Base-by-base conservation (phyloP, 2,329 filamentous ascomycete genomes). In the Cytospora piceicola region DNA sequence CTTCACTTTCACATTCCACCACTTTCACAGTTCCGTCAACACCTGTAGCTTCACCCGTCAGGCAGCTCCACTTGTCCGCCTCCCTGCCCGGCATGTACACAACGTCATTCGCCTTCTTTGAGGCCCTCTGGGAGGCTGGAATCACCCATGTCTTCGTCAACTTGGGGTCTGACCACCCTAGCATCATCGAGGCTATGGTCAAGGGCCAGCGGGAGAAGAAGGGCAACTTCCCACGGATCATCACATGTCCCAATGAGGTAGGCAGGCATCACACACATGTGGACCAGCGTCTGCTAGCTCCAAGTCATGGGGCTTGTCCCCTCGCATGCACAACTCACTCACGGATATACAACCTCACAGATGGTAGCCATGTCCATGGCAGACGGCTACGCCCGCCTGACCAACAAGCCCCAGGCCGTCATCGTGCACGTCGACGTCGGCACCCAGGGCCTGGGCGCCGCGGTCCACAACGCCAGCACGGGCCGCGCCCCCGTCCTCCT, bases 21-120 rank as follows among this genome's bases (percentile, higher is more conserved):
- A 20, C 22, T n/a, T 7, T n/a, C 1, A 20, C 39, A n/a, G 20
- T 2, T n/a, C 20, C 17, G 39, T n/a, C 39, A 42, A 9, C 20
- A n/a, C 39, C 39, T 17, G 17, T 8, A 12, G 39, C 39, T 7
- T 4, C 53, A 27, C 8, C 36, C 24, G 15, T 2, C 30, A 65
- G 66, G 42, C 11, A 42, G 3, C 29, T 61, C 9, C 63, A 65
- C 55, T 55, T 36, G 14, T 51, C 66, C 27, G 51, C 58, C 15
- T 59, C 66, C 24, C 64, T 58, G 58, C 66, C 71, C 67, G 75
- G 76, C 24, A 83, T 83, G 80, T 90, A 94, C 75, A 94, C 91
- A 11, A 87, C 91, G 15, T 92, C 90, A 0, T 91, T 89, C 72
- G 91, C 91, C 75, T 93, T 94, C 77, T 93, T 94, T 70, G 91